Base-by-base conservation (phyloP, 768 basidiomycete genomes). In the Lactarius tabidus region DNA sequence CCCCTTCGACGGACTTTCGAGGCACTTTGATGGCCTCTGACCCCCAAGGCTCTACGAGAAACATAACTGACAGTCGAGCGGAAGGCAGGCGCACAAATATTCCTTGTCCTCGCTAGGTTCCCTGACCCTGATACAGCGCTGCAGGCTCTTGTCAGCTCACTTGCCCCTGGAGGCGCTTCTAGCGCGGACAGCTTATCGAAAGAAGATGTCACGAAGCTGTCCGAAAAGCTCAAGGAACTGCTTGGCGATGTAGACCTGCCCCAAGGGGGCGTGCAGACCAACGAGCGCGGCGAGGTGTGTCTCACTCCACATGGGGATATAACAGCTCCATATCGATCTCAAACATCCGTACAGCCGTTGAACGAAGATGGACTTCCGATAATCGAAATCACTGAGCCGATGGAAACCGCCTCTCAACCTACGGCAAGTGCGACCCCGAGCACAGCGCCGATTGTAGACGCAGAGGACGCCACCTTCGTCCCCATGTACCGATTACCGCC, bases 361-460 rank as follows among this genome's bases (percentile, higher is more conserved):
- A 89, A 89, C 70, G 89, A 91, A 70, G 90, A 93, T 56, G 90
- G 89, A 3, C 81, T 90, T 43, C 90, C 90, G 14, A 87, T 93
- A 67, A 79, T 91, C 65, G 91, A 93, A 41, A 87, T 93, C 63
- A 82, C 81, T 35, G 91, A 93, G 71, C 85, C 84, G 23, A 58
- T 61, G 39, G 52, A 62, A 39, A 33, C 31, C n/a, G 31, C 26
- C 3, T 26, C 48, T 17, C 70, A 81, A 5, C 57, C 75, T 18
- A 71, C 70, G 2, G 54, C 71, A 33, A 59, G 64, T n/a, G 41
- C 64, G 28, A 57, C 54, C 18, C 23, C 55, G 7, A 36, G 48
- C 20, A 15, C 55, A 20, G n/a, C 10, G 18, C 35, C 45, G 36
- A 35, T n/a, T 10, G 64, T 26, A 31, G 68, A 69, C n/a, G 60